These are phyloP conservation scores for Lunasporangiospora selenospora DNA, from an alignment of 192 early-diverging fungal genomes.

Conservation along the genomic window DNA sequence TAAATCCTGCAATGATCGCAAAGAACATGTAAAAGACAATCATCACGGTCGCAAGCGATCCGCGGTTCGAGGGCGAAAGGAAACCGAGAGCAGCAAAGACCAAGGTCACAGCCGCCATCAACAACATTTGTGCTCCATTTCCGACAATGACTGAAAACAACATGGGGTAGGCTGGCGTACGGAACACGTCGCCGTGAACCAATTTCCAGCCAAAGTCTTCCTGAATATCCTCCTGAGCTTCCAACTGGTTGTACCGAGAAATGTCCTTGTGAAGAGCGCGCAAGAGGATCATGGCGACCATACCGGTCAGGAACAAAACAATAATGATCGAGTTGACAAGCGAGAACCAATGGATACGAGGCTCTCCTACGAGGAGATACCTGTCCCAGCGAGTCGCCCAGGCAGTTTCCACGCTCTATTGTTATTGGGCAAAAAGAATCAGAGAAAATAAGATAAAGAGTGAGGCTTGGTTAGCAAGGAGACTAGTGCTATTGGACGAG, in stretches of 20 bases:
- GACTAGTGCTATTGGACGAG: too few relatives aligned
- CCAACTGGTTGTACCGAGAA: conserved; percentile 85
- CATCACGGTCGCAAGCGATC: conserved; percentile 92
- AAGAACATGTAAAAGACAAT: conserved; percentile 92
- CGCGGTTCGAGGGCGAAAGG: conserved; percentile 88
- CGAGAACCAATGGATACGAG: conserved; percentile 95
- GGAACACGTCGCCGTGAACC: conserved; percentile 97
- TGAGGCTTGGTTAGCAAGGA: too few relatives aligned
- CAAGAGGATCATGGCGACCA: conserved; percentile 91
- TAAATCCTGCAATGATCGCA: conserved; percentile 85
- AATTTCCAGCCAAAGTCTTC: conserved; percentile 99
- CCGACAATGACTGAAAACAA: conserved; percentile 83
- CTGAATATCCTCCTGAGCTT: conserved; percentile 73
- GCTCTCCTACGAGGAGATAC: conserved; percentile 86
- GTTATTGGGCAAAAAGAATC: background rate
- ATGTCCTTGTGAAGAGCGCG: conserved; percentile 92
- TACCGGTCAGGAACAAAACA: conserved; percentile 90
- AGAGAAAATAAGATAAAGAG: background rate
- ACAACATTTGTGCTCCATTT: conserved; percentile 82
- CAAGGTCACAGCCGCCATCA: conserved; percentile 74
- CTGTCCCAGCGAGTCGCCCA: conserved; percentile 90
- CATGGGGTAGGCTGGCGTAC: conserved; percentile 77
- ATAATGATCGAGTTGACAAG: conserved; percentile 95
- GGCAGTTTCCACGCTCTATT: conserved; percentile 59
- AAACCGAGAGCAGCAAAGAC: conserved; percentile 97